A percentile compares a stretch with the other conserved stretches of the same genome.
Conservation (phyloP, 768 basidiomycete species). For the Boletus insuetus region DNA sequence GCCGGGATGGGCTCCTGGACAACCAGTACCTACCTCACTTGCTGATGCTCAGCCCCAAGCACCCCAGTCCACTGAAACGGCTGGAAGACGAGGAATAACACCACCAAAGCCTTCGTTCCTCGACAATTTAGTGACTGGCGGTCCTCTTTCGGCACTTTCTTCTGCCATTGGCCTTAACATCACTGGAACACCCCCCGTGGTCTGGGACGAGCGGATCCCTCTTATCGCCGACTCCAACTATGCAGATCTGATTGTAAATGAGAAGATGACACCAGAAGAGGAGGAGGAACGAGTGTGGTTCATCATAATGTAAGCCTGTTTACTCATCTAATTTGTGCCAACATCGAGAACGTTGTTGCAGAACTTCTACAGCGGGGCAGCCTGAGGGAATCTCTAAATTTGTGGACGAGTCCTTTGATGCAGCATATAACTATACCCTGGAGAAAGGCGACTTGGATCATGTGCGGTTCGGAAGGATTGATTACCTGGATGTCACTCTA, state of each 20-base stretch:
- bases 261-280: constrained; percentile 60
- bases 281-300: constrained; percentile 73
- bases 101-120: constrained; percentile 25
- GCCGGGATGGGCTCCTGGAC: constrained; percentile 77
- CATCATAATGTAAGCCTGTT: constrained; percentile 61
- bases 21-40: constrained; percentile 41
- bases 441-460: constrained; percentile 61
- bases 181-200: constrained; percentile 43
- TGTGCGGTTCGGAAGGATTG: constrained; percentile 81
- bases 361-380: constrained; percentile 55
- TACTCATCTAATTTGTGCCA: neutral
- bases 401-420: constrained; percentile 73
- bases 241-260: constrained; percentile 67
- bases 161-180: constrained; percentile 67
- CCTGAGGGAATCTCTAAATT: constrained; percentile 66
- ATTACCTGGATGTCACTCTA: constrained; percentile 81
- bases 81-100: constrained; percentile 20
- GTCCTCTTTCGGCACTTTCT: constrained; percentile 55
- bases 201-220: constrained; percentile 73
- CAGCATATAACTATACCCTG: constrained; percentile 63
- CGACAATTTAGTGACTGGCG: constrained; percentile 44
- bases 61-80: constrained; percentile 23
- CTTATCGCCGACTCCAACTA: constrained; percentile 84
- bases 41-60: constrained; percentile 14
- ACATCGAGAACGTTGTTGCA: constrained; percentile 23